Evolutionary conservation across 2,329 filamentous ascomycete species (phyloP), one percentile per base, ranked within the genome.

Genomic region (Phyllachora maydis): DNA sequence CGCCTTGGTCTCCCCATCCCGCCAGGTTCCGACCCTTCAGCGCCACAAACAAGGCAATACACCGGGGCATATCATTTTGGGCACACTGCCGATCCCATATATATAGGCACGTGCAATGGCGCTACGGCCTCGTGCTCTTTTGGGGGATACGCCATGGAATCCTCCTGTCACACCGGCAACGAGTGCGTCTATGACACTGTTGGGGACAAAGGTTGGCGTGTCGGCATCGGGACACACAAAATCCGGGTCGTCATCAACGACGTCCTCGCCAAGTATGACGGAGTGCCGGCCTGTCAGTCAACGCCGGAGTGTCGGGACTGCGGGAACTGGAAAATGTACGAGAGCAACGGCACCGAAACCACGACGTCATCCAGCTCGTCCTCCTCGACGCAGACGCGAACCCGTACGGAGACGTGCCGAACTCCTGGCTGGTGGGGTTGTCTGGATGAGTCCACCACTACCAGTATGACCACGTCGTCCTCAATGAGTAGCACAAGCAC

Each of bases 131-230:
- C 74, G 8, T 95, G 88, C 46, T 88, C 83, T 0, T 70, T 91
- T 38, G 85, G 71, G 2, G 88, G 88, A 0, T 98, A 95, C 43
- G 83, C 88, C 2, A 64, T 98, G 57, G 82, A 98, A 47, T 76
- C 81, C 8, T 61, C 72, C n/a, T 98, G 88, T 36, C 88, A 95
- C 38, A 76, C 79, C 1, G 88, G 88, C 6, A 63, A 65, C 25
- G 74, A 88, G 42, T 95, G 88, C 38, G 66, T 76, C 1, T 98
- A 92, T 41, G 85, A 98, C 38, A 88, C 88, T 0, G 85, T 95
- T 14, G 69, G 63, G 16, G 82, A 93, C 42, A 73, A 85, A 39
- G 82, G 82, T 7, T 95, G 88, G 78, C 69, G 88, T 16, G 77
- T 92, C 4, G 82, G 78, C 9, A 72, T 92, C 25, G 77, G 79